phyloP scores from a whole-genome alignment of 1,284 basidiomycete species.

The Mycosarcoma maydis region DNA sequence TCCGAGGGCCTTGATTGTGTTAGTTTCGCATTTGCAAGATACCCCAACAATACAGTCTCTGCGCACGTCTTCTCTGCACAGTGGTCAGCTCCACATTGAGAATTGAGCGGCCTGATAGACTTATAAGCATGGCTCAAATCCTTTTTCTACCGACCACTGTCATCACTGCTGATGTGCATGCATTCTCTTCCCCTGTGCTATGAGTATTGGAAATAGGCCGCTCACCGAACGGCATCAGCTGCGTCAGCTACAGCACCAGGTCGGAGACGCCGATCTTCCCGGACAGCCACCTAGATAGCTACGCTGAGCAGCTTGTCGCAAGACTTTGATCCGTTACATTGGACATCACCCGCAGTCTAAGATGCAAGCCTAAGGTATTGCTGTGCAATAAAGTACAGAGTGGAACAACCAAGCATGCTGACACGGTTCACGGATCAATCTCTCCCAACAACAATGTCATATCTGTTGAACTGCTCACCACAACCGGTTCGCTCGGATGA shows the following conservation, averaged over 20 bases:
- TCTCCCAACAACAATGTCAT: conserved; percentile 61
- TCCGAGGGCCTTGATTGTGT: neutral
- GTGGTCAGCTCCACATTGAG: neutral
- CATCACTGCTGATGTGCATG: neutral
- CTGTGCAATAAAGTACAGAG: too few species aligned
- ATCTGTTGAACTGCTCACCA: conserved; percentile 60
- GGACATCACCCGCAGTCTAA: neutral
- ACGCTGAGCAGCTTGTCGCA: too few species aligned
- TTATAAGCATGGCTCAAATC: neutral
- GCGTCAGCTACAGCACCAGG: conserved; percentile 4
- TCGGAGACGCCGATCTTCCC: conserved; percentile 11
- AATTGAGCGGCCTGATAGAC: neutral
- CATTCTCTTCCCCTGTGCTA: neutral
- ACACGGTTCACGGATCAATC: conserved; percentile 37
- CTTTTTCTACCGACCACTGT: neutral
- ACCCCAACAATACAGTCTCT: conserved; percentile 29
- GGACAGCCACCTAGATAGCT: conserved; percentile 32
- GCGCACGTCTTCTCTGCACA: neutral
- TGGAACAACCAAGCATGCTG: neutral
- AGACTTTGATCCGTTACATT: too few species aligned
- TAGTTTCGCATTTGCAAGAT: conserved; percentile 11
- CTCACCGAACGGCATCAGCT: conserved; percentile 30
- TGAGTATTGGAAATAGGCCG: neutral
- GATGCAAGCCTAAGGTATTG: conserved; percentile 13
- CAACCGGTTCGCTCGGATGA: conserved; percentile 65